Percentiles rank a stretch among this genome's conserved stretches.
Conservation (phyloP, 2,329 filamentous ascomycete genomes). For the Diaporthe caulivora region DNA sequence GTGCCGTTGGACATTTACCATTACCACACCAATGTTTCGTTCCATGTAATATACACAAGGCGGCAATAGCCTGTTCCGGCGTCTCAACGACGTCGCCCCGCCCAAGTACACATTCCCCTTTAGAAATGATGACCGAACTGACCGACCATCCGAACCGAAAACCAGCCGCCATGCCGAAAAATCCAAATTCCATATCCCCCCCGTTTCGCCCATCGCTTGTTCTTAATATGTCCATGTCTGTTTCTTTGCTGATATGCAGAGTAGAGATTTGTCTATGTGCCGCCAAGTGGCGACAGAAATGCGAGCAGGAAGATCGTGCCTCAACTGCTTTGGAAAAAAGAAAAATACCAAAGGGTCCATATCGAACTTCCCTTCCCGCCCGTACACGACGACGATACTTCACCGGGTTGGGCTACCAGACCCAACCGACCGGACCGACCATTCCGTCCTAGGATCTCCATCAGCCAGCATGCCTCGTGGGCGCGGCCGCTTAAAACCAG, state of each 20-base stretch:
- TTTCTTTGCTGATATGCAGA: slow-evolving; percentile 53
- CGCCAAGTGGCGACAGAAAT: background rate
- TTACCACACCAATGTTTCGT: slow-evolving; percentile 3
- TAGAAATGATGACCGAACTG: slow-evolving; percentile 18
- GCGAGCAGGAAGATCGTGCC: slow-evolving; percentile 36
- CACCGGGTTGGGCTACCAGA: slow-evolving; percentile 11
- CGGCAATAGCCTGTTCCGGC: background rate
- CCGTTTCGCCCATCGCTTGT: slow-evolving; percentile 20
- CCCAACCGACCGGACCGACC: slow-evolving; percentile 19
- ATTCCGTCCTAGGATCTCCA: slow-evolving; percentile 7
- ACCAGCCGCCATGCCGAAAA: background rate
- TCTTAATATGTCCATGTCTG: slow-evolving; percentile 34
- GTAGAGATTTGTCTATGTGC: slow-evolving; percentile 64
- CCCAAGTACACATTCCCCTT: background rate
- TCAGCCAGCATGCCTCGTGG: slow-evolving; percentile 34
- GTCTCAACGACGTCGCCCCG: background rate
- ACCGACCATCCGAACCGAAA: slow-evolving; percentile 10
- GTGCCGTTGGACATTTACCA: background rate
- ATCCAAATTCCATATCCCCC: slow-evolving; percentile 11
- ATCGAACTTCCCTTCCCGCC: background rate
- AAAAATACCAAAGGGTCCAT: slow-evolving; percentile 38
- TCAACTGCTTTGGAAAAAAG: slow-evolving; percentile 36
- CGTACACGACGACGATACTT: slow-evolving; percentile 1
- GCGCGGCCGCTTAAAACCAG: slow-evolving; percentile 29
- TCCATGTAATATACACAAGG: slow-evolving; percentile 26